Percentiles rank a stretch among this genome's conserved stretches.
These are phyloP conservation scores for Brassica juncea DNA, from an alignment of 345 rosid species.

Conservation along the genomic window DNA sequence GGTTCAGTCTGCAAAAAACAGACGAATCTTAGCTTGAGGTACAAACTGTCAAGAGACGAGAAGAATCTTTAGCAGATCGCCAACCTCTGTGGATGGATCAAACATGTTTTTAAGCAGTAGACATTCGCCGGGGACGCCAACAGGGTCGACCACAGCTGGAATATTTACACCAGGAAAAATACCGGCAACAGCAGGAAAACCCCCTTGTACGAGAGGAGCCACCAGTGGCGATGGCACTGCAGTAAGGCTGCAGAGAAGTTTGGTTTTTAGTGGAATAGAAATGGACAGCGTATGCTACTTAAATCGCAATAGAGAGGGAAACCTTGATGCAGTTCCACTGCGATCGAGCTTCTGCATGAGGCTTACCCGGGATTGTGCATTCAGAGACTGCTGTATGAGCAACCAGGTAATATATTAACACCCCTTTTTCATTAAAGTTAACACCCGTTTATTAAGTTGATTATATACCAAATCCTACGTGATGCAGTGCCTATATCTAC, in stretches of 20 bases:
- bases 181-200: slow-evolving; percentile 57
- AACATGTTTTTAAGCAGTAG: slow-evolving; percentile 88
- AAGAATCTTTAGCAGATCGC: not conserved
- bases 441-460: too few species aligned
- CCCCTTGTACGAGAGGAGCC: slow-evolving; percentile 55
- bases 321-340: slow-evolving; percentile 82
- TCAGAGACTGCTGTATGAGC: slow-evolving; percentile 63
- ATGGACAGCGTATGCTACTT: not conserved
- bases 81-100: slow-evolving; percentile 82
- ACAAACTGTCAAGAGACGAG: not conserved
- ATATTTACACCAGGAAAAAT: slow-evolving; percentile 36
- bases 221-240: slow-evolving; percentile 52
- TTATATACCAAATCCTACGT: not conserved
- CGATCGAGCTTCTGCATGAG: slow-evolving; percentile 96
- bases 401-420: slow-evolving; percentile 5
- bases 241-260: slow-evolving; percentile 46
- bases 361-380: slow-evolving; percentile 83
- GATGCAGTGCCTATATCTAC: not conserved
- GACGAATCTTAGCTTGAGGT: not conserved
- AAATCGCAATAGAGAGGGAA: slow-evolving; percentile 23
- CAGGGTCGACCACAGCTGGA: slow-evolving; percentile 56
- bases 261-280: slow-evolving; percentile 33
- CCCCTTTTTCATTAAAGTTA: not conserved
- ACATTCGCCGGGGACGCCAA: slow-evolving; percentile 83
- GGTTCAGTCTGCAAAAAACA: slow-evolving; percentile 62